A percentile compares a stretch with the other conserved stretches of the same genome.
Evolutionary conservation across 257 asterid genomes (phyloP).

Genomic region (Hygrophila difformis): DNA sequence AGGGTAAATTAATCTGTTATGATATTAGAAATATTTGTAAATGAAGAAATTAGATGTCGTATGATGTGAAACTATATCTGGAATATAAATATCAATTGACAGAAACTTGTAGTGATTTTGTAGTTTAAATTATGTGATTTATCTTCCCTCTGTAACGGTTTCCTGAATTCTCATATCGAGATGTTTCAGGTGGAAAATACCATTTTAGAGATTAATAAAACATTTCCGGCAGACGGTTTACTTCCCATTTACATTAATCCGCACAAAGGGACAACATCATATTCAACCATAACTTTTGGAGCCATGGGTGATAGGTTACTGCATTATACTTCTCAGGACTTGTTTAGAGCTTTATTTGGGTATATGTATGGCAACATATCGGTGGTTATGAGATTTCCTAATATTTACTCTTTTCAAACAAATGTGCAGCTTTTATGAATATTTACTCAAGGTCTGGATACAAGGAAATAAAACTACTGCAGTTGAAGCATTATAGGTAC

Average conservation of each 20-base stretch:
- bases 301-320: slow-evolving; percentile 99
- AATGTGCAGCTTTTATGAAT: slow-evolving; percentile 85
- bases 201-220: slow-evolving; percentile 73
- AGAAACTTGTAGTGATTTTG: slow-evolving; percentile 2
- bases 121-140: slow-evolving; percentile 15
- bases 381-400: slow-evolving; percentile 15
- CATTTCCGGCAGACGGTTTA: slow-evolving; percentile 89
- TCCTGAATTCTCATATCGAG: slow-evolving; percentile 6
- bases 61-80: slow-evolving; percentile 6
- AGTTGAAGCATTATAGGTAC: slow-evolving; percentile 88
- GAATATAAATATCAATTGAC: background rate
- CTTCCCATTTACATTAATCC: slow-evolving; percentile 94
- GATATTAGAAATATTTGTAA: background rate
- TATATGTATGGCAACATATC: slow-evolving; percentile 1
- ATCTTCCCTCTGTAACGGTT: slow-evolving; percentile 12
- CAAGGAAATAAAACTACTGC: slow-evolving; percentile 86
- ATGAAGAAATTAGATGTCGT: no score
- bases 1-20: background rate
- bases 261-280: slow-evolving; percentile 54
- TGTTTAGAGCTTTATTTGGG: background rate
- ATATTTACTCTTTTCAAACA: slow-evolving; percentile 15
- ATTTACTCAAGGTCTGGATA: slow-evolving; percentile 96
- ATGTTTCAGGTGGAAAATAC: slow-evolving; percentile 83
- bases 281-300: slow-evolving; percentile 93
- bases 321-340: background rate